Evolutionary conservation across 441 rosid genomes (phyloP).

Genomic region (Euphorbia corollata): DNA sequence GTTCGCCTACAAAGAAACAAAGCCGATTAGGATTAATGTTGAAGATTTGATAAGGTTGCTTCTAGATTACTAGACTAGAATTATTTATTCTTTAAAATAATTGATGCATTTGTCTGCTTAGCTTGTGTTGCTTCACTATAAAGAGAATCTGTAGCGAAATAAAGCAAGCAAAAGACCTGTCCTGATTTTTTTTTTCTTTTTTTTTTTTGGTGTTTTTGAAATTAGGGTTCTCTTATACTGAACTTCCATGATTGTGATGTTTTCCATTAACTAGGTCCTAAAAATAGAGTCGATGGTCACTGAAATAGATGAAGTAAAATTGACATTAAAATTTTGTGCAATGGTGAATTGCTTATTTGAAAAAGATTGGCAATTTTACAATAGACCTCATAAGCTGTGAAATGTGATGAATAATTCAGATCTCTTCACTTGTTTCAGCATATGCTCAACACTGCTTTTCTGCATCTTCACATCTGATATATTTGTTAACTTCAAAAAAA

Average conservation of each 20-base stretch:
- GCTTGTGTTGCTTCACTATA: not conserved
- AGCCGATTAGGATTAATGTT: not conserved
- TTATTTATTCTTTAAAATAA: not conserved
- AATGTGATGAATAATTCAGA: not conserved
- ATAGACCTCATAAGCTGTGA: conserved; percentile 1
- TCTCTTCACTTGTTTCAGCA: not conserved
- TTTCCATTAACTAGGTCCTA: not conserved
- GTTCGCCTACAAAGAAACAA: not conserved
- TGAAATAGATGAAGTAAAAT: not conserved
- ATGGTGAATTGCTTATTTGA: conserved; percentile 9
- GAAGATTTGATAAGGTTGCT: not conserved
- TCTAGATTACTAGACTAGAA: not conserved
- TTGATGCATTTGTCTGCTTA: not conserved
- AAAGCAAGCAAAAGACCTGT: not conserved
- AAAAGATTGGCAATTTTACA: conserved; percentile 3
- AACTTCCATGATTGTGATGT: not conserved
- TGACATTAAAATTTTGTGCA: not conserved
- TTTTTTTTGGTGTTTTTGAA: not conserved
- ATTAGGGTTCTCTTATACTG: not conserved
- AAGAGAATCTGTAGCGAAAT: not conserved
- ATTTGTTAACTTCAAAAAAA: not conserved
- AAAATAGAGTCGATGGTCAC: not conserved
- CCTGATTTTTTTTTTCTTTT: not conserved
- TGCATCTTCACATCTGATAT: not conserved
- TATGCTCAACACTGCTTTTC: not conserved